phyloP scores from a whole-genome alignment of 1,284 basidiomycete genomes.

The Peniophora sp. region DNA sequence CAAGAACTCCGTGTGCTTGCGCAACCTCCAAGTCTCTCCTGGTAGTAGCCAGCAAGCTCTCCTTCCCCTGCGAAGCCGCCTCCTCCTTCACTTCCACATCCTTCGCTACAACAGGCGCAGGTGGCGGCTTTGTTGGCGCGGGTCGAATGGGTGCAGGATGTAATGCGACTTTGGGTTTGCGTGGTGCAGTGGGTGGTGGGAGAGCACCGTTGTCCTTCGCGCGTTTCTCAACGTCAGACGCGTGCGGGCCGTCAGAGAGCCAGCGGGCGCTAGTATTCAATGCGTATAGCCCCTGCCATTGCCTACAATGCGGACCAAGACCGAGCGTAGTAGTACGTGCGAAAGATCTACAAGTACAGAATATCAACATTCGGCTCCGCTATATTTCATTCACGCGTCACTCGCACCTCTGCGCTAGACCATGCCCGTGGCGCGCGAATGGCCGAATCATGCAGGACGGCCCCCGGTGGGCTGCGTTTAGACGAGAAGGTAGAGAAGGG shows the following conservation, averaged over 20 bases:
- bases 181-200: conserved; percentile 16
- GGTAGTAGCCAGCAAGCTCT: conserved; percentile 35
- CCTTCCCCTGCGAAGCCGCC: conserved; percentile 3
- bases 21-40: conserved; percentile 61
- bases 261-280: not conserved
- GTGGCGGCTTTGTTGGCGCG: conserved; percentile 13
- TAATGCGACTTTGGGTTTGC: conserved; percentile 54
- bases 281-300: too few relatives aligned
- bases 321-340: too few relatives aligned
- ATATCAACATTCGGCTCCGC: too few relatives aligned
- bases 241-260: conserved; percentile 4
- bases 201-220: conserved; percentile 20
- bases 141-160: conserved; percentile 48
- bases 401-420: conserved; percentile 22
- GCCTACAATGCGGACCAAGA: too few relatives aligned
- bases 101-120: not conserved
- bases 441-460: conserved; percentile 23
- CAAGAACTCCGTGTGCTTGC: conserved; percentile 56
- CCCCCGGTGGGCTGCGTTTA: too few relatives aligned
- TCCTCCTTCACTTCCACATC: conserved; percentile 8
- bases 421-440: conserved; percentile 20
- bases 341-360: too few relatives aligned
- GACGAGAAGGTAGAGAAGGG: too few relatives aligned
- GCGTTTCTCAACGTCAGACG: conserved; percentile 11
- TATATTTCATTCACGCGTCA: too few relatives aligned